Evolutionary conservation across 1,284 basidiomycete species (phyloP).

Genomic region (Fomitopsis palustris): DNA sequence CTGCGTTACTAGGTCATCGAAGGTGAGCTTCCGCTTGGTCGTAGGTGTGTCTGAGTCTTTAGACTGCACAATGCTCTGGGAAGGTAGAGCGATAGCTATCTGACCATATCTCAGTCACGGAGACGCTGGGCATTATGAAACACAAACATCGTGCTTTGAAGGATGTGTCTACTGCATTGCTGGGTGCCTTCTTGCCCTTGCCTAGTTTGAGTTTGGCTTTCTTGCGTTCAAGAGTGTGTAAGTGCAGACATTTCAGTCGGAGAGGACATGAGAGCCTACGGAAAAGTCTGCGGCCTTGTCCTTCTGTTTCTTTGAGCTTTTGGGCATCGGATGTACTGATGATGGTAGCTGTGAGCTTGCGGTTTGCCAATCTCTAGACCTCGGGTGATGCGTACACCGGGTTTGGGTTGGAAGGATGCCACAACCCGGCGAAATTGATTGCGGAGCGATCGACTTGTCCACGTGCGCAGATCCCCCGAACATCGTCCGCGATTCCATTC

Average conservation of each 20-base stretch:
- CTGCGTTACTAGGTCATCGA: slow-evolving; percentile 78
- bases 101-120: slow-evolving; percentile 4
- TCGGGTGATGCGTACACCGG: too few species aligned
- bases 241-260: neutral
- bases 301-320: slow-evolving; percentile 82
- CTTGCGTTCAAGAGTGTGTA: slow-evolving; percentile 37
- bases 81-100: slow-evolving; percentile 88
- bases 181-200: slow-evolving; percentile 83
- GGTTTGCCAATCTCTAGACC: too few species aligned
- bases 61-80: slow-evolving; percentile 67
- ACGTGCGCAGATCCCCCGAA: neutral
- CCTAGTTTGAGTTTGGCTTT: slow-evolving; percentile 97
- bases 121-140: neutral
- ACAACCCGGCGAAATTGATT: neutral
- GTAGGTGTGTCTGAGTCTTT: slow-evolving; percentile 57
- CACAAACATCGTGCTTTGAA: slow-evolving; percentile 87
- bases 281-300: slow-evolving; percentile 88
- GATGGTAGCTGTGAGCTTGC: too few species aligned
- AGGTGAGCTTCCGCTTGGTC: slow-evolving; percentile 74
- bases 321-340: slow-evolving; percentile 78
- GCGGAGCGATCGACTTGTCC: neutral
- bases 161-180: slow-evolving; percentile 91
- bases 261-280: slow-evolving; percentile 37
- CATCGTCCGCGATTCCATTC: neutral
- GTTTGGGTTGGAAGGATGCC: too few species aligned